Evolutionary conservation across 139 green algal species (phyloP).

Genomic region (Mychonastes homosphaera): DNA sequence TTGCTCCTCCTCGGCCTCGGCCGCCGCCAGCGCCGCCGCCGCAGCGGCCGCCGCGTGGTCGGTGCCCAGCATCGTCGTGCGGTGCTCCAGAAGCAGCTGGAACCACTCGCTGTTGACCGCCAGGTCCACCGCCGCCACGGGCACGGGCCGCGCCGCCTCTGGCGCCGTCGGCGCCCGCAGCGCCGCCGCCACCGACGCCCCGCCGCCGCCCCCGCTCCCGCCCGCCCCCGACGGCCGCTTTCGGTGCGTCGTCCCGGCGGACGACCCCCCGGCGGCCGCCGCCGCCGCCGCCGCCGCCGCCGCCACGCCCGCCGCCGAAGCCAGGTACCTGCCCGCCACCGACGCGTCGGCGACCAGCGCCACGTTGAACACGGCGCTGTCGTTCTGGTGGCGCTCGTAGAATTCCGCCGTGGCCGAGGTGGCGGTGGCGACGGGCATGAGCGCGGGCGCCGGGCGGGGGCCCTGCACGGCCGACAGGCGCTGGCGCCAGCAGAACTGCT

Average conservation of each 20-base stretch:
- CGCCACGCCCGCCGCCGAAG: too few species aligned
- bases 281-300: too few species aligned
- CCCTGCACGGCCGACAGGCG: background rate
- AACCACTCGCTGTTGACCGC: constrained; percentile 18
- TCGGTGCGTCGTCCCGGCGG: too few species aligned
- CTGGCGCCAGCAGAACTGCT: background rate
- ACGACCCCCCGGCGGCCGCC: too few species aligned
- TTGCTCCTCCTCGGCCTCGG: too few species aligned
- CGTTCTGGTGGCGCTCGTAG: constrained; percentile 6
- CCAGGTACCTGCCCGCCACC: too few species aligned
- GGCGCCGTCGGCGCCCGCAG: background rate
- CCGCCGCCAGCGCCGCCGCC: too few species aligned
- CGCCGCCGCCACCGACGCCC: too few species aligned
- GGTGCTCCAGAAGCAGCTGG: constrained; percentile 4
- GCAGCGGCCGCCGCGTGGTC: background rate
- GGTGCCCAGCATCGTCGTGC: constrained; percentile 6
- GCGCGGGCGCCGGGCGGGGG: background rate
- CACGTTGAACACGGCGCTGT: constrained; percentile 15
- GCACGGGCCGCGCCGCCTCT: background rate
- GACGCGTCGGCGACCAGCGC: constrained; percentile 5
- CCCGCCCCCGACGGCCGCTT: too few species aligned
- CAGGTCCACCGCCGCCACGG: constrained; percentile 7
- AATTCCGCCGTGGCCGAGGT: constrained; percentile 7
- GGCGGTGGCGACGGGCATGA: constrained; percentile 6
- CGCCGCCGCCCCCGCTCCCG: too few species aligned